phyloP scores from a whole-genome alignment of 768 basidiomycete genomes.

The Boletus huronensis region DNA sequence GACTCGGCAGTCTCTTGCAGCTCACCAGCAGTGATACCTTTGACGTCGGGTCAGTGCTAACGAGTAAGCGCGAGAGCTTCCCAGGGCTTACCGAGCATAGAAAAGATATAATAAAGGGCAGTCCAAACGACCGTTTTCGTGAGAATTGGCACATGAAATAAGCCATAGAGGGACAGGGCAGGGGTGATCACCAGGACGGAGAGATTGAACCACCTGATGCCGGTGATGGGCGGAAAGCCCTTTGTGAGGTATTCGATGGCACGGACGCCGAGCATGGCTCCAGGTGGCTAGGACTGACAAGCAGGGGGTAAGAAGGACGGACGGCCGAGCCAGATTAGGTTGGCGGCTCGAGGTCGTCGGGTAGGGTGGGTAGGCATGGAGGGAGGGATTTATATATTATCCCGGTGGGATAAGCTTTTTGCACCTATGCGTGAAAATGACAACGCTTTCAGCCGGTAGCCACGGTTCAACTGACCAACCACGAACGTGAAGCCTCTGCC shows the following conservation, averaged over 20 bases:
- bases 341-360: conserved; percentile 12
- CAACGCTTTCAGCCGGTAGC: conserved; percentile 20
- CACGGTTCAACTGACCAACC: conserved; percentile 17
- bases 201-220: conserved; percentile 77
- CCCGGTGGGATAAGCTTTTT: conserved; percentile 20
- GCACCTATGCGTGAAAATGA: conserved; percentile 15
- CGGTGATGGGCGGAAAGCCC: conserved; percentile 46
- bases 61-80: conserved; percentile 2
- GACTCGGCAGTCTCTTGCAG: background rate
- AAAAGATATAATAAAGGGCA: conserved; percentile 73
- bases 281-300: background rate
- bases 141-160: conserved; percentile 44
- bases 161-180: conserved; percentile 64
- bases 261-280: conserved; percentile 11
- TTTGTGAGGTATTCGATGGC: conserved; percentile 16
- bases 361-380: conserved; percentile 12
- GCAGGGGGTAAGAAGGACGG: background rate
- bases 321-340: conserved; percentile 2
- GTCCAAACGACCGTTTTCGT: conserved; percentile 59
- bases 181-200: conserved; percentile 69
- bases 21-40: conserved; percentile 51
- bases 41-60: conserved; percentile 10
- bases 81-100: conserved; percentile 66
- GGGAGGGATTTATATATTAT: conserved; percentile 27
- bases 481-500: conserved; percentile 9